Conservation (phyloP, 129 eudicot species). For the Smallanthus sonchifolius region DNA sequence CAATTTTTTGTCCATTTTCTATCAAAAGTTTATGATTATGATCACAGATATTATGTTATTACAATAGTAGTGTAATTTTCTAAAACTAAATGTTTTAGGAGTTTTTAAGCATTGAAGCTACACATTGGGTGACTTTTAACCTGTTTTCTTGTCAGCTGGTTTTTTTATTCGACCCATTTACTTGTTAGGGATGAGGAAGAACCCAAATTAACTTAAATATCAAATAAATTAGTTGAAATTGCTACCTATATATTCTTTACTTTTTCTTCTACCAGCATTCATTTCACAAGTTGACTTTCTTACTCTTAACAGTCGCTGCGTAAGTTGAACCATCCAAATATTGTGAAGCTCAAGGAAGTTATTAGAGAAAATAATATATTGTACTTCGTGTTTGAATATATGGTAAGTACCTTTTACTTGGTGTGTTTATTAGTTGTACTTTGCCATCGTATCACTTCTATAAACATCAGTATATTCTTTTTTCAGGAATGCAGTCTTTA, state of each 20-base stretch:
- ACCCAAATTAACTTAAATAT: not conserved
- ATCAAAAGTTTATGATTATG: not conserved
- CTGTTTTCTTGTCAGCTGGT: not conserved
- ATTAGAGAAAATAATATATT: constrained; percentile 68
- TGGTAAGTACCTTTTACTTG: constrained; percentile 42
- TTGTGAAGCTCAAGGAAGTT: constrained; percentile 94
- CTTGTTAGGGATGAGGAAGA: not conserved
- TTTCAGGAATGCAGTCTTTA: constrained; percentile 77
- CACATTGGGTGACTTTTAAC: not conserved
- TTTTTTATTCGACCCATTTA: not conserved
- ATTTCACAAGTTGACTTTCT: not conserved
- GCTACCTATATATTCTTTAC: not conserved
- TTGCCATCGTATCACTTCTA: not conserved
- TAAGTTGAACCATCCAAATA: constrained; percentile 84
- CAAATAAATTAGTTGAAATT: not conserved
- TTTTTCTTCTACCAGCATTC: not conserved
- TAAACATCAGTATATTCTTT: not conserved
- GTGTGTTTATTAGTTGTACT: constrained; percentile 1
- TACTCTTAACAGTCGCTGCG: constrained; percentile 61
- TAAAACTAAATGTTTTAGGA: not conserved
- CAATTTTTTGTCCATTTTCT: not conserved
- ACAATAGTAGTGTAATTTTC: not conserved
- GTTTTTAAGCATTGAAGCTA: not conserved
- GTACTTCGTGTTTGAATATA: constrained; percentile 86
- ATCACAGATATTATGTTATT: not conserved